phyloP scores from a whole-genome alignment of 1,139 yeast genomes.

The Hansenula lynferdii region DNA sequence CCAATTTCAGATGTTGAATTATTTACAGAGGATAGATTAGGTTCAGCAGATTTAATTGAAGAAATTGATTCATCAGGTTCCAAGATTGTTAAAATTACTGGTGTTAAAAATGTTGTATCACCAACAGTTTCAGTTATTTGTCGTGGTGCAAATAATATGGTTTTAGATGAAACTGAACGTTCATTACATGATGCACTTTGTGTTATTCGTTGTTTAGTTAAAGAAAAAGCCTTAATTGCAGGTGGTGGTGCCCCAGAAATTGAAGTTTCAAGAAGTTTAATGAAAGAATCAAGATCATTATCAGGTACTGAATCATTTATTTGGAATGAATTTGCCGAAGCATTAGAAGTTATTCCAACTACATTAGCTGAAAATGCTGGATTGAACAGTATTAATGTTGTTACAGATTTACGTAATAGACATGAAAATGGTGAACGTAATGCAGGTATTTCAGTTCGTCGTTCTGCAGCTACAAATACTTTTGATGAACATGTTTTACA shows the following conservation, averaged over 20 bases:
- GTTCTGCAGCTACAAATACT: slow-evolving; percentile 90
- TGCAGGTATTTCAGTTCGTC: slow-evolving; percentile 95
- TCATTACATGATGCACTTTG: slow-evolving; percentile 96
- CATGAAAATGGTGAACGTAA: slow-evolving; percentile 89
- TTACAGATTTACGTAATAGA: slow-evolving; percentile 87
- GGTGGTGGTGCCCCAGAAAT: slow-evolving; percentile 99
- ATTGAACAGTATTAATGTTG: slow-evolving; percentile 87
- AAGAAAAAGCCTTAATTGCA: slow-evolving; percentile 90
- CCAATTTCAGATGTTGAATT: slow-evolving; percentile 95
- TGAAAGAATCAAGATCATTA: slow-evolving; percentile 70
- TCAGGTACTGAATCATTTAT: slow-evolving; percentile 94
- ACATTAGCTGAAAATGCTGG: slow-evolving; percentile 99
- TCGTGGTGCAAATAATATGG: slow-evolving; percentile 90
- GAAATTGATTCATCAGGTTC: slow-evolving; percentile 92
- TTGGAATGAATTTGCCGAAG: slow-evolving; percentile 93
- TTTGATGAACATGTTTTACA: slow-evolving; percentile 93
- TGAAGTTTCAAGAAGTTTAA: slow-evolving; percentile 79
- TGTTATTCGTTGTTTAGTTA: slow-evolving; percentile 92
- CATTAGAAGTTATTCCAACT: slow-evolving; percentile 93
- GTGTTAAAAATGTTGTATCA: slow-evolving; percentile 54
- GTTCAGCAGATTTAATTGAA: slow-evolving; percentile 87
- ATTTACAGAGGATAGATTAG: slow-evolving; percentile 89
- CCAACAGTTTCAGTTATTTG: slow-evolving; percentile 89
- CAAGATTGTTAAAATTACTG: slow-evolving; percentile 87
- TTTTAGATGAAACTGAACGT: slow-evolving; percentile 94